Conservation (phyloP, 2,329 filamentous ascomycete genomes). For the Graphilbum sp. region DNA sequence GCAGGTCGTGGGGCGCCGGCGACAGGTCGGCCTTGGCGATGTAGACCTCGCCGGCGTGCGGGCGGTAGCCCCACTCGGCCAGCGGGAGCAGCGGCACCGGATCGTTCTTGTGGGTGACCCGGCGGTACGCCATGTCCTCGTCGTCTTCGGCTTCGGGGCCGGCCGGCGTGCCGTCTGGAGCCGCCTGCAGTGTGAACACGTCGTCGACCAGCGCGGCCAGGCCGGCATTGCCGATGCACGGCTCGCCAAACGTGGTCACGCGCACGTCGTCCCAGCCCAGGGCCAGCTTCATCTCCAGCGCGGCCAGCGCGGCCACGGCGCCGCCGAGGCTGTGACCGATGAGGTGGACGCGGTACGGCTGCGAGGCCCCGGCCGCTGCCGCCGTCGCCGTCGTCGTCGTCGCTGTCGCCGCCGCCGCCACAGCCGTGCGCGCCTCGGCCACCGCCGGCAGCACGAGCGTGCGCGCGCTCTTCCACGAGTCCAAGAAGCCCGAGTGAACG, state of each 20-base stretch:
- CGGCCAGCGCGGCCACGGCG: constrained; percentile 76
- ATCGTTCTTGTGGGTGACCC: constrained; percentile 74
- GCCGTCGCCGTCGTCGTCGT: neutral
- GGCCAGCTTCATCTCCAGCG: constrained; percentile 56
- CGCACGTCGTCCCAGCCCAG: constrained; percentile 54
- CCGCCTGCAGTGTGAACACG: constrained; percentile 27
- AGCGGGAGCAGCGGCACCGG: constrained; percentile 80
- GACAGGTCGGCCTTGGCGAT: constrained; percentile 58
- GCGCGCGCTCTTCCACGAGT: constrained; percentile 66
- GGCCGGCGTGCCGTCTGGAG: constrained; percentile 1
- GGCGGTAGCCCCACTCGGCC: constrained; percentile 70
- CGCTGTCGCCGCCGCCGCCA: no score
- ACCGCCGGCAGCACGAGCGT: constrained; percentile 52
- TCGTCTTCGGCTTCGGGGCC: neutral
- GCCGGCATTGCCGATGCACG: constrained; percentile 43
- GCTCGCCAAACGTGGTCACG: constrained; percentile 89
- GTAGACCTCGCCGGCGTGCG: constrained; percentile 78
- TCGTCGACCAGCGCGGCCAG: constrained; percentile 38
- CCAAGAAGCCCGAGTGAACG: constrained; percentile 80
- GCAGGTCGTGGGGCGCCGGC: constrained; percentile 52
- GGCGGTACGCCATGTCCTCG: constrained; percentile 36
- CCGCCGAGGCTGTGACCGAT: constrained; percentile 88
- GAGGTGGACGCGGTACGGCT: constrained; percentile 57
- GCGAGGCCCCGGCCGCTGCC: constrained; percentile 30
- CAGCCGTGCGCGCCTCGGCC: constrained; percentile 29